These are phyloP conservation scores for Aquanectria penicillioides DNA, from an alignment of 2,329 filamentous ascomycete species.

Conservation along the genomic window DNA sequence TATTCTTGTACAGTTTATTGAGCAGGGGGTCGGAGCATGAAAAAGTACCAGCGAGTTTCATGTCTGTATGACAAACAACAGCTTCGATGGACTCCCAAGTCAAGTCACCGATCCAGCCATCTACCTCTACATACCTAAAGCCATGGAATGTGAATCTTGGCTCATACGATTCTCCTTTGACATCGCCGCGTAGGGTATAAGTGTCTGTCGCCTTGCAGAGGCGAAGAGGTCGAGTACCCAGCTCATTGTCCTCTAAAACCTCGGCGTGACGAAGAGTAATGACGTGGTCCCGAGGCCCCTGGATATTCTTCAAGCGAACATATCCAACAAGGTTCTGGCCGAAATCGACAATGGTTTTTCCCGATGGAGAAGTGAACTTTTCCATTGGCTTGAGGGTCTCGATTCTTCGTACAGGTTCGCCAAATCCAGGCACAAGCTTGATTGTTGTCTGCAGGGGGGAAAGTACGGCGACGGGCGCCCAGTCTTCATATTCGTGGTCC, in stretches of 20 bases:
- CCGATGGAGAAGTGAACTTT: constrained; percentile 49
- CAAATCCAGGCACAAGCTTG: constrained; percentile 54
- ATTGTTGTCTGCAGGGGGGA: constrained; percentile 54
- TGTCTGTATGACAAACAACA: constrained; percentile 59
- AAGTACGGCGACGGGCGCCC: neutral
- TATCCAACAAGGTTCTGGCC: constrained; percentile 68
- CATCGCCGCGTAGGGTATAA: constrained; percentile 47
- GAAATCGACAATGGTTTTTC: constrained; percentile 61
- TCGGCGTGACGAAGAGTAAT: constrained; percentile 63
- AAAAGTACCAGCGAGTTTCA: constrained; percentile 60
- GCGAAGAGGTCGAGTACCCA: constrained; percentile 53
- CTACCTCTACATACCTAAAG: constrained; percentile 61
- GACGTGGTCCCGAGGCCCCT: constrained; percentile 48
- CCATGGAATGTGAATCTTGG: constrained; percentile 64
- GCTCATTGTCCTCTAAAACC: constrained; percentile 60
- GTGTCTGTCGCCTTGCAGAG: constrained; percentile 60
- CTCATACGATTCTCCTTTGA: constrained; percentile 45
- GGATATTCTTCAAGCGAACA: constrained; percentile 50
- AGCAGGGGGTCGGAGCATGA: constrained; percentile 60
- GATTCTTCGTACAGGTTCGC: constrained; percentile 9
- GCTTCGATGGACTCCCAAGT: constrained; percentile 32
- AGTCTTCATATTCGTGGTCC: constrained; percentile 24
- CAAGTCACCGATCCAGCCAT: constrained; percentile 49
- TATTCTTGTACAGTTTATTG: constrained; percentile 65
- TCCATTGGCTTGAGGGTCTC: constrained; percentile 45